These are phyloP conservation scores for Tribonema minus DNA, from an alignment of 108 stramenopile species.

Conservation along the genomic window DNA sequence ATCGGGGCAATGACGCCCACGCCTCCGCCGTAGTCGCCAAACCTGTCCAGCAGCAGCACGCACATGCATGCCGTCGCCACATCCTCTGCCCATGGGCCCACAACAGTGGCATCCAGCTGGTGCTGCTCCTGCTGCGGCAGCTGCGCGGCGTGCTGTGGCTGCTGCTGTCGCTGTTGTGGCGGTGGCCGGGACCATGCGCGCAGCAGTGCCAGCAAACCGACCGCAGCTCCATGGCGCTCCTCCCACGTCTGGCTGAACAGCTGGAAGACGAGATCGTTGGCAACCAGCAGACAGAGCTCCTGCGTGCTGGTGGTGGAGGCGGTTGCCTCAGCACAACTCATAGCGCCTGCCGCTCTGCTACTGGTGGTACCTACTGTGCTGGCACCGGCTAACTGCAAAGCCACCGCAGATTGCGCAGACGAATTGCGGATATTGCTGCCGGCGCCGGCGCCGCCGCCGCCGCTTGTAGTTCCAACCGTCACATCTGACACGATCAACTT, in stretches of 20 bases:
- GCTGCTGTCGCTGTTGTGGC: background rate
- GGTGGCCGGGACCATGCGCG: constrained; percentile 5
- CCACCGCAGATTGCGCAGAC: too few relatives aligned
- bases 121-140: background rate
- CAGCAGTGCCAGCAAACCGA: constrained; percentile 31
- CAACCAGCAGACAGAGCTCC: background rate
- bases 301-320: background rate
- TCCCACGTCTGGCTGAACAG: constrained; percentile 24
- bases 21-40: constrained; percentile 29
- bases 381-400: background rate
- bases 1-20: constrained; percentile 24
- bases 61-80: constrained; percentile 29
- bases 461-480: background rate
- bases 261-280: background rate
- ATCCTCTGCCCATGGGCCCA: constrained; percentile 38
- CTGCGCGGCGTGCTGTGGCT: background rate
- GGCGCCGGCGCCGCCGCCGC: too few relatives aligned
- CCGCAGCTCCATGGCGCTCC: constrained; percentile 27
- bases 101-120: background rate
- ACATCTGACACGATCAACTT: background rate
- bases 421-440: too few relatives aligned
- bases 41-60: constrained; percentile 25
- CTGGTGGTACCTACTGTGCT: background rate
- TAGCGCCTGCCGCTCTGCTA: background rate
- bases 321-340: background rate